phyloP scores from a whole-genome alignment of 2,329 filamentous ascomycete genomes.

The Allantophomopsis cytisporea region DNA sequence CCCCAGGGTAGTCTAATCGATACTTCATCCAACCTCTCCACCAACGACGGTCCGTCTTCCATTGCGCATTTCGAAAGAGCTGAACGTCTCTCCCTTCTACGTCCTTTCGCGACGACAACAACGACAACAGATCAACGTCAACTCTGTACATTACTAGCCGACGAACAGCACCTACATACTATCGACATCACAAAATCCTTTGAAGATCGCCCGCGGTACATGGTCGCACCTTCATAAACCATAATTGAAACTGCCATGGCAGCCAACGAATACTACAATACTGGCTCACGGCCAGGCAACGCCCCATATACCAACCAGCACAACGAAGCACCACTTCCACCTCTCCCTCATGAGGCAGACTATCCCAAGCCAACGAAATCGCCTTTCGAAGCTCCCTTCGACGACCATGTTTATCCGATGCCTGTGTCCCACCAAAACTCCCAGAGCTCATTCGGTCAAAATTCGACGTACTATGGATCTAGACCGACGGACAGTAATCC shows the following conservation, averaged over 20 bases:
- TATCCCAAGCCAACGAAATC: conserved; percentile 22
- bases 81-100: no score
- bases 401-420: conserved; percentile 51
- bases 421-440: conserved; percentile 19
- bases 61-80: no score
- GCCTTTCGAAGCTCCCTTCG: conserved; percentile 54
- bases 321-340: conserved; percentile 4
- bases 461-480: conserved; percentile 43
- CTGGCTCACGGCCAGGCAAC: conserved; percentile 7
- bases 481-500: conserved; percentile 20
- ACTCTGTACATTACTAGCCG: no score
- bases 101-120: no score
- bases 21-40: no score
- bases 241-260: conserved; percentile 7
- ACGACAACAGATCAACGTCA: no score
- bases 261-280: conserved; percentile 16
- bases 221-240: no score
- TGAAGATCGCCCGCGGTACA: no score
- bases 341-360: conserved; percentile 13
- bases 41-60: no score
- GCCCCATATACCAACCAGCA: conserved; percentile 4
- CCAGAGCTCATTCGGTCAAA: conserved; percentile 28
- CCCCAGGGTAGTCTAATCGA: no score
- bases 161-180: no score
- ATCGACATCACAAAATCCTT: no score